Base-by-base conservation (phyloP, 768 basidiomycete species). In the Lactifluus subvellereus region DNA sequence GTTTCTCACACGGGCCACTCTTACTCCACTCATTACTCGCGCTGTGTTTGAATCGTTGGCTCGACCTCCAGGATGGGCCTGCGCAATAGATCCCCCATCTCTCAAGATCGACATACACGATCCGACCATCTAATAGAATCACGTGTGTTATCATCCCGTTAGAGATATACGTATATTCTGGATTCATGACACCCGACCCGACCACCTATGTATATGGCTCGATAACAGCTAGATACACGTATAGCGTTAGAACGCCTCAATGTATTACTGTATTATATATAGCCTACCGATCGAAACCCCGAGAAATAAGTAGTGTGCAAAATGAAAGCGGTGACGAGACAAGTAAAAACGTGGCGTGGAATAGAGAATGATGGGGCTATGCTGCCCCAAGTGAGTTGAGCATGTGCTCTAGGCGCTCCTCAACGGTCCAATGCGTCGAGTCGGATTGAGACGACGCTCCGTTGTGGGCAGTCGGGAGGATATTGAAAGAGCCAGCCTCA, bases 401-500 rank as follows among this genome's bases (percentile, higher is more conserved):
- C 85, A 91, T 85, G 63, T 84, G 83, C 64, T 91, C 89, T 59
- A 89, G 74, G 65, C 83, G 80, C 71, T 91, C 89, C 72, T 91
- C 89, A 8, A 89, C 81, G 22, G 85, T 86, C 84, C 85, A 86
- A 64, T 84, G 78, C 59, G 78, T 74, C 57, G 83, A 77, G 18
- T 80, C 74, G 20, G 89, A 86, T 67, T 85, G 85, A 48, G 56
- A 57, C 66, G 57, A 69, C 30, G 20, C 20, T 48, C 38, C 33
- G 37, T 53, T 63, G 40, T 47, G 57, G 20, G 54, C n/a, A 77
- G 76, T 73, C 13, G 84, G 81, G 42, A 79, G 70, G 70, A 92
- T 84, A 70, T 92, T 92, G 78, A 92, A 91, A 42, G 90, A 87
- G 51, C 89, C 91, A 47, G 89, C 79, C 66, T 94, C 91, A 77